Conservation (phyloP, 1,284 basidiomycete species). For the Stygiomarasmius scandens region DNA sequence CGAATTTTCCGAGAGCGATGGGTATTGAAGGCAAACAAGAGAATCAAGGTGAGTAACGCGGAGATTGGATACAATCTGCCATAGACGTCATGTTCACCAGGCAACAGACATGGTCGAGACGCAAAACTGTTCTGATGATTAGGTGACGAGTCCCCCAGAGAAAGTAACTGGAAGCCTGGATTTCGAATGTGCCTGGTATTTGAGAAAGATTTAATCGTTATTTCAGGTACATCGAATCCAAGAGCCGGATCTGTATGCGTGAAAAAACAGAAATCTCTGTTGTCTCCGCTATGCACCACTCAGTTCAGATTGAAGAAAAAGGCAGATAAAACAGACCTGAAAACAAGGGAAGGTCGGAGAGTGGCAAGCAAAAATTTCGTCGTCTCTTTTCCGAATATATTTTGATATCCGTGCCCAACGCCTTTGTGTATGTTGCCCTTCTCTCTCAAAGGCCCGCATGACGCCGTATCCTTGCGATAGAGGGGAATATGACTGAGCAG, state of each 20-base stretch:
- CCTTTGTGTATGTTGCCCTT: conserved; percentile 71
- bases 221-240: conserved; percentile 48
- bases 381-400: conserved; percentile 73
- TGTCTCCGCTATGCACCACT: conserved; percentile 66
- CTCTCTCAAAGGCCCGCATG: conserved; percentile 79
- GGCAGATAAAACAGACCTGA: conserved; percentile 56
- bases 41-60: conserved; percentile 41
- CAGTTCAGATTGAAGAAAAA: conserved; percentile 5
- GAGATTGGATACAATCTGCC: conserved; percentile 58
- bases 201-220: conserved; percentile 84
- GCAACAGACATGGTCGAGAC: conserved; percentile 66
- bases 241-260: conserved; percentile 42
- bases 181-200: conserved; percentile 74
- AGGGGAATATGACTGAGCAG: conserved; percentile 86
- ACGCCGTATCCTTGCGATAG: conserved; percentile 65
- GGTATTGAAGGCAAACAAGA: conserved; percentile 37
- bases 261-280: conserved; percentile 87
- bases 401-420: conserved; percentile 82
- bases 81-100: conserved; percentile 67
- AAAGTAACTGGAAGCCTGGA: conserved; percentile 86
- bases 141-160: conserved; percentile 54
- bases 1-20: conserved; percentile 23
- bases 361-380: conserved; percentile 71
- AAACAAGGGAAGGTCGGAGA: conserved; percentile 67
- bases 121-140: conserved; percentile 42